Evolutionary conservation across 306 rosid genomes (phyloP), one percentile per base, ranked within the genome.

Genomic region (Lablab purpureus): DNA sequence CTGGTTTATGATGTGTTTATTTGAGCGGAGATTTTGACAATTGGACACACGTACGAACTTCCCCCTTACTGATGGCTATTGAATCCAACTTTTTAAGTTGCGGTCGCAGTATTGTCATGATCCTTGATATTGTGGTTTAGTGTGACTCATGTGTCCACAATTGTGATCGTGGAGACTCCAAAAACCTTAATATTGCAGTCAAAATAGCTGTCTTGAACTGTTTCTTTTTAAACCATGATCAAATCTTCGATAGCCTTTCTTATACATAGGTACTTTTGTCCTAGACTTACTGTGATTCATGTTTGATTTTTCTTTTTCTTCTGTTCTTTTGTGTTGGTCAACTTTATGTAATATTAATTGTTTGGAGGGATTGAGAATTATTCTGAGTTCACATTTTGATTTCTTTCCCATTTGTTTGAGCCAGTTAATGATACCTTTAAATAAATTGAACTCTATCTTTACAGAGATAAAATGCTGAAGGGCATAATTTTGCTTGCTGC

Each of bases 171-270:
- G 4, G 11, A 27, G 37, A 60, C 21, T 60, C 37, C 4, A 28
- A 6, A 59, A 12, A 25, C 37, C 36, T 58, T 58, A 18, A 27
- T 28, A 3, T 60, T 60, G 67, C 0, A 7, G 67, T 34, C 12
- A 15, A 27, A 60, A 15, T 12, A 25, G 37, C 18, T 0, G 18
- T 7, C 10, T 0, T 0, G 0, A 17, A 58, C 37, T n/a, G 13
- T 56, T 59, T 11, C 14, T 5, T 59, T 27, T 59, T 5, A 27
- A 27, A 59, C n/a, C 19, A 13, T 27, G 40, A 15, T 27, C 41
- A 75, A 77, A 71, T 71, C 60, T 30, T 77, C 32, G 22, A 46
- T 40, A 71, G 40, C 70, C 34, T 34, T 64, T 19, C 62, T 69
- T 46, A 59, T 52, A 27, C 64, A 32, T 59, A 32, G 60, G n/a